Conservation (phyloP, 1,139 yeast genomes). For the Debaryomyces subglobosus region DNA sequence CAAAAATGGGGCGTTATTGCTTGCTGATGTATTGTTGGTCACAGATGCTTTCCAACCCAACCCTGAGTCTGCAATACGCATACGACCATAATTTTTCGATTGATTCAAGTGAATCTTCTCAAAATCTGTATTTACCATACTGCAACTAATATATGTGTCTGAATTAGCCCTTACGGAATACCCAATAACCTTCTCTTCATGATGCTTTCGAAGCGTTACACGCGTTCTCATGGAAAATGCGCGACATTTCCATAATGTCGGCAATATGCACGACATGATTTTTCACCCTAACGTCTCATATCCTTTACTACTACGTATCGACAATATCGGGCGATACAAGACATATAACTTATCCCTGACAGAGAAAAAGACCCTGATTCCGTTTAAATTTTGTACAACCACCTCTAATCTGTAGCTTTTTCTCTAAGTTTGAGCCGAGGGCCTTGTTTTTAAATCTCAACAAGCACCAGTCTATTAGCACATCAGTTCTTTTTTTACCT, state of each 20-base stretch:
- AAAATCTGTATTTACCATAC: conserved; percentile 61
- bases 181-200: background rate
- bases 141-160: conserved; percentile 1
- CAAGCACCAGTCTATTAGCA: background rate
- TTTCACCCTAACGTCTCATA: background rate
- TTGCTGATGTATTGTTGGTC: conserved; percentile 37
- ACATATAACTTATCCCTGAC: too few species aligned
- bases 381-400: too few species aligned
- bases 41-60: conserved; percentile 87
- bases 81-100: conserved; percentile 80
- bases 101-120: conserved; percentile 89
- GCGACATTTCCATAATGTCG: background rate
- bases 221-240: background rate
- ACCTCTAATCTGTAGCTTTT: too few species aligned
- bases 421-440: background rate
- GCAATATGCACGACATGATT: background rate
- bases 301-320: background rate
- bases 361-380: too few species aligned
- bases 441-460: background rate
- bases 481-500: too few species aligned
- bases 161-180: background rate
- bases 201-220: background rate
- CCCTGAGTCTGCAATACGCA: conserved; percentile 94
- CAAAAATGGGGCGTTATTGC: conserved; percentile 73
- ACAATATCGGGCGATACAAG: too few species aligned